phyloP scores from a whole-genome alignment of 1,139 yeast species.

The Yueomyces sp. region DNA sequence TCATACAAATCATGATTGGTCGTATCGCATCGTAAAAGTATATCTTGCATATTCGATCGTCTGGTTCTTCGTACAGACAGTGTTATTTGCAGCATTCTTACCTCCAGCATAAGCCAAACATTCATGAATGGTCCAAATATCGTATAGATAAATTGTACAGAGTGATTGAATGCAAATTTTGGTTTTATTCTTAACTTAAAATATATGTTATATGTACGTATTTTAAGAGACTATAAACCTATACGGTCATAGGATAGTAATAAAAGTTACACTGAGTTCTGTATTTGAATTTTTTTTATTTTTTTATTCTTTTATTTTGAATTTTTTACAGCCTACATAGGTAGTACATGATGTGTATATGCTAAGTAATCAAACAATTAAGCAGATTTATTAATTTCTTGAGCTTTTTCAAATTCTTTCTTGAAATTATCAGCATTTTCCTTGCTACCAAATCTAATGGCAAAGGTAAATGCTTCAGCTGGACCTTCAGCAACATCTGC shows the following conservation, averaged over 20 bases:
- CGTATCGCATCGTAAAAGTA: constrained; percentile 16
- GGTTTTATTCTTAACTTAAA: too few species aligned
- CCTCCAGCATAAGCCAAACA: constrained; percentile 50
- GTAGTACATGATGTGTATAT: too few species aligned
- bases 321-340: too few species aligned
- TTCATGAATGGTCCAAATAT: too few species aligned
- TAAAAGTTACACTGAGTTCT: too few species aligned
- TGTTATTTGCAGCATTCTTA: constrained; percentile 50
- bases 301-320: too few species aligned
- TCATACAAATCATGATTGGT: constrained; percentile 6
- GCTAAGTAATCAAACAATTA: background rate
- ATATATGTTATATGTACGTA: too few species aligned
- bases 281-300: too few species aligned
- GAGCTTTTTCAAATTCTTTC: constrained; percentile 79
- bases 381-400: constrained; percentile 40
- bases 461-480: constrained; percentile 92
- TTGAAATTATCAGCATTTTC: constrained; percentile 96
- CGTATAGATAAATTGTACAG: too few species aligned
- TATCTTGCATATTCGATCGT: constrained; percentile 33
- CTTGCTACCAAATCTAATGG: constrained; percentile 92
- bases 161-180: too few species aligned
- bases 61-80: constrained; percentile 49
- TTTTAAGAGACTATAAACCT: too few species aligned
- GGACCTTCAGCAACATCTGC: constrained; percentile 94
- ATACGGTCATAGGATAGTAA: too few species aligned